These are phyloP conservation scores for Panaeolus cyanescens DNA, from an alignment of 768 basidiomycete genomes.

Conservation along the genomic window DNA sequence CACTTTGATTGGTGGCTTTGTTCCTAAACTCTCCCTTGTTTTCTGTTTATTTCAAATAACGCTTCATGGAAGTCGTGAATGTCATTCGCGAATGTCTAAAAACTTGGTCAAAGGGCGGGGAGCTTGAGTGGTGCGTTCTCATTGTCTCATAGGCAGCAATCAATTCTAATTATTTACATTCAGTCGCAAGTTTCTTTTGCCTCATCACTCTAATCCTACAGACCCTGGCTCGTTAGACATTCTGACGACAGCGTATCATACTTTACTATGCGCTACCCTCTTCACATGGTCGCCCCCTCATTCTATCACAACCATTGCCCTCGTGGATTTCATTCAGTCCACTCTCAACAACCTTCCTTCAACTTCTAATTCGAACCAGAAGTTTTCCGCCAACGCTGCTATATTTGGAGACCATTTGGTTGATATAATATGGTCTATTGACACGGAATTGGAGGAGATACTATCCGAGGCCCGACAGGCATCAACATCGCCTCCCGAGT, in stretches of 20 bases:
- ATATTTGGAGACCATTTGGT: constrained; percentile 71
- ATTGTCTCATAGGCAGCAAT: constrained; percentile 9
- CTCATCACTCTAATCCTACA: constrained; percentile 59
- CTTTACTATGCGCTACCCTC: constrained; percentile 62
- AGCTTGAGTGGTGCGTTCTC: constrained; percentile 57
- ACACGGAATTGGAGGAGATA: constrained; percentile 75
- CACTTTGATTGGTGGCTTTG: constrained; percentile 10
- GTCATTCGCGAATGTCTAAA: constrained; percentile 50
- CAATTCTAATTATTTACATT: constrained; percentile 6
- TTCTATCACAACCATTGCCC: constrained; percentile 46
- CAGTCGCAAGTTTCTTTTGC: constrained; percentile 64
- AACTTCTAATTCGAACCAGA: constrained; percentile 64
- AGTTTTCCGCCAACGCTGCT: constrained; percentile 41
- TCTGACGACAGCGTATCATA: constrained; percentile 69
- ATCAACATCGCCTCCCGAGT: constrained; percentile 33
- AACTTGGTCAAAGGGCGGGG: constrained; percentile 61
- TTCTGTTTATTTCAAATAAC: not conserved
- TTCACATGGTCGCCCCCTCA: constrained; percentile 54
- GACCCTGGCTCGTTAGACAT: constrained; percentile 54
- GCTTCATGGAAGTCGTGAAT: constrained; percentile 60
- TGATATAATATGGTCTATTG: constrained; percentile 82
- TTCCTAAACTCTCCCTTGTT: not conserved
- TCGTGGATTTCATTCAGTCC: constrained; percentile 66
- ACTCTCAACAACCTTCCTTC: constrained; percentile 64
- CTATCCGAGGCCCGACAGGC: constrained; percentile 53